Evolutionary conservation across 2,329 filamentous ascomycete genomes (phyloP).

Genomic region (Alternaria arbusti): DNA sequence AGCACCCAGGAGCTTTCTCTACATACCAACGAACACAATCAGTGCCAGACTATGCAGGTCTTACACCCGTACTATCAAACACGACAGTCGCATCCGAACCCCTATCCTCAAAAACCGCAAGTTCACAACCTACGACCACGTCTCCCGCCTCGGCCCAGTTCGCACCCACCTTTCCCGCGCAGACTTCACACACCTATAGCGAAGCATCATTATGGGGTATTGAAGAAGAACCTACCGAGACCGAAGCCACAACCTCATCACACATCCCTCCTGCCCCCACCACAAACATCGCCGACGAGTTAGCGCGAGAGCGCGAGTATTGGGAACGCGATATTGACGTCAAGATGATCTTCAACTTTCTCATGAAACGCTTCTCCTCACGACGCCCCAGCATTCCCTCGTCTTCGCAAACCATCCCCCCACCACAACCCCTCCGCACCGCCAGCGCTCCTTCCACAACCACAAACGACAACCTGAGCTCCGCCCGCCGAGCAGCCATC

Average conservation of each 20-base stretch:
- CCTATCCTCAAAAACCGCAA: conserved; percentile 30
- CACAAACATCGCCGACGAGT: conserved; percentile 36
- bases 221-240: conserved; percentile 63
- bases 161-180: conserved; percentile 54
- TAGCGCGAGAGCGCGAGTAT: conserved; percentile 69
- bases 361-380: conserved; percentile 47
- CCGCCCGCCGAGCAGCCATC: conserved; percentile 75
- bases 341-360: conserved; percentile 83
- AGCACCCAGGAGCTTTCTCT: conserved; percentile 87
- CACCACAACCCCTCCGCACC: not conserved
- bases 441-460: not conserved
- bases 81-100: conserved; percentile 25
- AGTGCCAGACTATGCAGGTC: conserved; percentile 76
- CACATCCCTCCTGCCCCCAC: conserved; percentile 20
- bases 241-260: conserved; percentile 55
- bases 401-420: conserved; percentile 1
- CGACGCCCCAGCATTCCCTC: conserved; percentile 39
- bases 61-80: conserved; percentile 62
- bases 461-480: conserved; percentile 34
- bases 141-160: conserved; percentile 54
- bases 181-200: conserved; percentile 43
- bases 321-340: conserved; percentile 95
- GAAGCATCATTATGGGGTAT: conserved; percentile 70
- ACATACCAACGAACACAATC: conserved; percentile 70
- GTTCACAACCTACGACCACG: conserved; percentile 40